Base-by-base conservation (phyloP, 106 monocot genomes). In the Alisma plantagoaquatica region DNA sequence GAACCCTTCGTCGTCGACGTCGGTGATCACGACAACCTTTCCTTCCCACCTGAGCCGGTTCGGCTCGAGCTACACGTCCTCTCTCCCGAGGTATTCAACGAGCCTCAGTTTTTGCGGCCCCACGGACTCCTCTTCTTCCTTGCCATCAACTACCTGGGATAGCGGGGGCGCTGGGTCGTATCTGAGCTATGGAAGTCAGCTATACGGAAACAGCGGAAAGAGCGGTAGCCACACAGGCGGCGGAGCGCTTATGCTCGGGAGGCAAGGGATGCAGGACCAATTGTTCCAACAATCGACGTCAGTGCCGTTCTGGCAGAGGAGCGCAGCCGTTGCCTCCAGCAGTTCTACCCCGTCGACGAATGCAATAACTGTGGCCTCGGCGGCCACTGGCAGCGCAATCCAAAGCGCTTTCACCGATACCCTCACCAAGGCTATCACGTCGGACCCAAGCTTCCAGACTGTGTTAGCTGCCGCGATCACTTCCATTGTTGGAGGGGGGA, bases 401-500 rank as follows among this genome's bases (percentile, higher is more conserved):
- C n/a, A n/a, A n/a, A 53, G 21, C 4, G 12, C 33, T 30, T 5
- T 74, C 21, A 83, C 87, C 2, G 69, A 83, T 33, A 72, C 74
- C 27, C 66, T 87, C 28, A 83, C 79, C 2, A 80, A 77, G 71
- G 87, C 87, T 19, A 80, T 93, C 49, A 81, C 85, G 8, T 46
- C 79, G 5, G 83, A 93, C 70, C 92, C 92, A 27, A 87, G 71
- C 51, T 87, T 93, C 61, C 83, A 75, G 42, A 83, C 92, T 17
- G 82, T 77, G 15, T 20, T 93, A 68, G 71, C 65, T 3, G 69
- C 79, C 6, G 92, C 92, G 1, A 75, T 93, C 31, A 67, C 79
- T 1, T 82, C 85, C 1, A 75, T 83, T 16, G 75, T 93, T 21
- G 71, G 82, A 3, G 65, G 23, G 1, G n/a, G n/a, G n/a, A n/a